A percentile compares a stretch with the other conserved stretches of the same genome.
Conservation (phyloP, 2,329 filamentous ascomycete species). For the Talaromyces albobiverticillius region DNA sequence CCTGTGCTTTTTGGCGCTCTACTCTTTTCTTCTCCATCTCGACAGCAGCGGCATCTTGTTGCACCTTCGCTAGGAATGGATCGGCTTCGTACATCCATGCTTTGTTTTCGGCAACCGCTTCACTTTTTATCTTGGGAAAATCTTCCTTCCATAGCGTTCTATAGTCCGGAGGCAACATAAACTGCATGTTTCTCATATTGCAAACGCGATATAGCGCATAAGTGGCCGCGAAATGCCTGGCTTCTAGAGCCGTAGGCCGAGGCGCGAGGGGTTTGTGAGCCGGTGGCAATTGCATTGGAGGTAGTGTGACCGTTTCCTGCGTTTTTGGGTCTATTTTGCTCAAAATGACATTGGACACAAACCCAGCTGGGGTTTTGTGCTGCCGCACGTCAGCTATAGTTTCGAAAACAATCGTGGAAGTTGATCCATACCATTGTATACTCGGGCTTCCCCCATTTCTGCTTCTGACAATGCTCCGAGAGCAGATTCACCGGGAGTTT, state of each 20-base stretch:
- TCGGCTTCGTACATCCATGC: slow-evolving; percentile 95
- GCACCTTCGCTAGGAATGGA: slow-evolving; percentile 77
- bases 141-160: slow-evolving; percentile 85
- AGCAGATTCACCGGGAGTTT: slow-evolving; percentile 93
- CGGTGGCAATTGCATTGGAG: slow-evolving; percentile 76
- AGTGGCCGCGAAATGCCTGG: slow-evolving; percentile 87
- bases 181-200: slow-evolving; percentile 94
- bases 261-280: slow-evolving; percentile 72
- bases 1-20: slow-evolving; percentile 62
- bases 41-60: slow-evolving; percentile 74
- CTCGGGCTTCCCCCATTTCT: slow-evolving; percentile 91
- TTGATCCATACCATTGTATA: slow-evolving; percentile 69
- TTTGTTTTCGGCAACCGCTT: slow-evolving; percentile 72
- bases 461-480: slow-evolving; percentile 91
- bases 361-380: slow-evolving; percentile 69
- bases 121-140: slow-evolving; percentile 76
- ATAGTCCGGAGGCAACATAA: slow-evolving; percentile 88
- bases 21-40: slow-evolving; percentile 75
- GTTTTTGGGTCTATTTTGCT: slow-evolving; percentile 75
- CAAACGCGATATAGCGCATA: slow-evolving; percentile 89
- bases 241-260: slow-evolving; percentile 80
- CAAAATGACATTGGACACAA: slow-evolving; percentile 77
- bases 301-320: slow-evolving; percentile 68
- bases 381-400: neutral
- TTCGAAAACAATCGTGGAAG: neutral